Percentiles rank a stretch among this genome's conserved stretches.
Evolutionary conservation across 1,284 basidiomycete species (phyloP).

Genomic region (Pisolithus thermaeus): DNA sequence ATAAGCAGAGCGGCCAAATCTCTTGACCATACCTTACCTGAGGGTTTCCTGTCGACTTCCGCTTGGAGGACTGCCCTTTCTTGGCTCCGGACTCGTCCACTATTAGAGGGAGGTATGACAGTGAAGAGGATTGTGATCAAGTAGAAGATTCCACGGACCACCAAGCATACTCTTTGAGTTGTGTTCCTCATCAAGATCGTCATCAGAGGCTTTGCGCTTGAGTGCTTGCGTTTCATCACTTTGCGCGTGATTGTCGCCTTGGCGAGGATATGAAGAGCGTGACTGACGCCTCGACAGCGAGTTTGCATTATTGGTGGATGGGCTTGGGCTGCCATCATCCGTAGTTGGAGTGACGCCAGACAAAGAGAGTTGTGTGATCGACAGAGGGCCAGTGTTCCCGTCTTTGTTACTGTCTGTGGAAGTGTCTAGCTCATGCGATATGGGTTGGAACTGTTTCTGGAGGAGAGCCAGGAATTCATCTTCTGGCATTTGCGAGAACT

Average conservation of each 20-base stretch:
- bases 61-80: slow-evolving; percentile 29
- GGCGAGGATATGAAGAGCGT: slow-evolving; percentile 22
- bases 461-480: slow-evolving; percentile 74
- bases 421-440: slow-evolving; percentile 16
- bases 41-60: slow-evolving; percentile 38
- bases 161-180: slow-evolving; percentile 63
- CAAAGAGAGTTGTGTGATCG: slow-evolving; percentile 37
- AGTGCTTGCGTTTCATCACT: slow-evolving; percentile 41
- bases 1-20: slow-evolving; percentile 2
- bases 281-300: slow-evolving; percentile 24
- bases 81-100: slow-evolving; percentile 21
- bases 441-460: slow-evolving; percentile 57
- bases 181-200: slow-evolving; percentile 54
- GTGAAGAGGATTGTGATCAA: slow-evolving; percentile 4
- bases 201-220: slow-evolving; percentile 71
- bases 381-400: slow-evolving; percentile 54
- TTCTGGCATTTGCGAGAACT: slow-evolving; percentile 62
- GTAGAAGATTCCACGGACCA: slow-evolving; percentile 33
- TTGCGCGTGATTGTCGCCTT: slow-evolving; percentile 14
- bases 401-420: slow-evolving; percentile 19
- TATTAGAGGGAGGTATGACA: not conserved
- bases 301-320: slow-evolving; percentile 43
- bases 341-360: slow-evolving; percentile 45
- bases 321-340: slow-evolving; percentile 72
- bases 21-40: slow-evolving; percentile 28